Percentiles rank a stretch among this genome's conserved stretches.
These are phyloP conservation scores for Lactifluus rugatus DNA, from an alignment of 768 basidiomycete species.

Conservation along the genomic window DNA sequence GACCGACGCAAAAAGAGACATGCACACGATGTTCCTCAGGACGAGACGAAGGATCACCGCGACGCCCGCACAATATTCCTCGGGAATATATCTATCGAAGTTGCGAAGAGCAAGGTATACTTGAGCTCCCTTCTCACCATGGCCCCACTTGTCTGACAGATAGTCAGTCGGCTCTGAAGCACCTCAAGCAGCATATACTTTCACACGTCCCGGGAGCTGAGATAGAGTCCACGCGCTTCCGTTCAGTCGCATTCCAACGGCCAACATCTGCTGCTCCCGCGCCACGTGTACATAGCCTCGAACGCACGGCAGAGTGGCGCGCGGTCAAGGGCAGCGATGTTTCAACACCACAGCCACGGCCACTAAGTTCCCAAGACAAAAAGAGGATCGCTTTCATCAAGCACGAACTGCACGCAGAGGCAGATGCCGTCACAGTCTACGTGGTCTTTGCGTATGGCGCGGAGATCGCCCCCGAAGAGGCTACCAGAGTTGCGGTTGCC, in stretches of 20 bases:
- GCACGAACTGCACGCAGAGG: slow-evolving; percentile 74
- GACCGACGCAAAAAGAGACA: slow-evolving; percentile 27
- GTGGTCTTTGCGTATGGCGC: slow-evolving; percentile 75
- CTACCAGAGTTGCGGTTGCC: slow-evolving; percentile 48
- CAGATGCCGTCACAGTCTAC: slow-evolving; percentile 77
- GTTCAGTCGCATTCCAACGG: slow-evolving; percentile 82
- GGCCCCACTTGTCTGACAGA: not conserved
- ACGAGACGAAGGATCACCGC: slow-evolving; percentile 64
- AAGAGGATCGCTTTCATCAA: slow-evolving; percentile 93
- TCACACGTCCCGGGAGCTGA: slow-evolving; percentile 62
- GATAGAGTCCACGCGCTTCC: slow-evolving; percentile 89
- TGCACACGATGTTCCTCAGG: slow-evolving; percentile 46
- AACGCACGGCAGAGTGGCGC: slow-evolving; percentile 52
- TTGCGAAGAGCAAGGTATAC: slow-evolving; percentile 67
- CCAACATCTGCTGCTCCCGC: slow-evolving; percentile 46
- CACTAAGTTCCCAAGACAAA: slow-evolving; percentile 72
- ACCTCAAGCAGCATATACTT: slow-evolving; percentile 68
- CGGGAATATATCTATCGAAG: slow-evolving; percentile 74
- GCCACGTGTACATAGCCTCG: slow-evolving; percentile 42
- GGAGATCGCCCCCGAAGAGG: slow-evolving; percentile 63
- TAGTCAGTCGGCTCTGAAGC: slow-evolving; percentile 59
- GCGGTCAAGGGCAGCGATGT: slow-evolving; percentile 29
- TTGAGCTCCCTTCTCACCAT: not conserved
- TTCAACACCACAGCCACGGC: slow-evolving; percentile 27
- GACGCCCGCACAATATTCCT: slow-evolving; percentile 85